A percentile compares a stretch with the other conserved stretches of the same genome.
Conservation (phyloP, 371 early-diverging fungal genomes). For the Mucor plumbeus region DNA sequence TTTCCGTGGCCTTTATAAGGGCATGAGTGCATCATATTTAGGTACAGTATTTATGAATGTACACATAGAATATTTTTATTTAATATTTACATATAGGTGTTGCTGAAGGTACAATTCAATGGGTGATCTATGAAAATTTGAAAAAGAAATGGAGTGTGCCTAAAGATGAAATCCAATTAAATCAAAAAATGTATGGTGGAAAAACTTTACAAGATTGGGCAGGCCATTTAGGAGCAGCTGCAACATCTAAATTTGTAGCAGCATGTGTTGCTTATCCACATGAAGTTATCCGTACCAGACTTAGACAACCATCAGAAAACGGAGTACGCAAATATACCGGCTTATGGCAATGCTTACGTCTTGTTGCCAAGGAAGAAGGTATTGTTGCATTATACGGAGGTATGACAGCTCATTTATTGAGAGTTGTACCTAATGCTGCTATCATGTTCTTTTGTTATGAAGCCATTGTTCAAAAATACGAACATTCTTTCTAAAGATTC, state of each 20-base stretch:
- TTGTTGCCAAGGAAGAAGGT: slow-evolving; percentile 88
- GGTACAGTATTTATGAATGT: not conserved
- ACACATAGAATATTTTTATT: not conserved
- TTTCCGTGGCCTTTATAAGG: slow-evolving; percentile 83
- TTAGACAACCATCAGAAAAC: slow-evolving; percentile 80
- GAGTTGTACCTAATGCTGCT: slow-evolving; percentile 96
- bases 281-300: slow-evolving; percentile 80
- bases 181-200: slow-evolving; percentile 33
- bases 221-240: slow-evolving; percentile 86
- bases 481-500: slow-evolving; percentile 10
- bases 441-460: slow-evolving; percentile 96
- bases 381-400: slow-evolving; percentile 90
- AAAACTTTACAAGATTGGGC: slow-evolving; percentile 61
- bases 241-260: slow-evolving; percentile 89
- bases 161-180: slow-evolving; percentile 8
- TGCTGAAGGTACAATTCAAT: slow-evolving; percentile 90
- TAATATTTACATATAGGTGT: slow-evolving; percentile 51
- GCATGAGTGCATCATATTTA: slow-evolving; percentile 88
- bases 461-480: slow-evolving; percentile 70
- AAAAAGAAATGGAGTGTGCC: slow-evolving; percentile 57
- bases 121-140: slow-evolving; percentile 93
- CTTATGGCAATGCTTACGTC: slow-evolving; percentile 69
- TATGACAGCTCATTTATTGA: slow-evolving; percentile 91
- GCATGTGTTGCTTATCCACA: slow-evolving; percentile 89
- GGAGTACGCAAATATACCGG: slow-evolving; percentile 78